phyloP scores from a whole-genome alignment of 2,329 filamentous ascomycete genomes.

The Curvularia sp. region DNA sequence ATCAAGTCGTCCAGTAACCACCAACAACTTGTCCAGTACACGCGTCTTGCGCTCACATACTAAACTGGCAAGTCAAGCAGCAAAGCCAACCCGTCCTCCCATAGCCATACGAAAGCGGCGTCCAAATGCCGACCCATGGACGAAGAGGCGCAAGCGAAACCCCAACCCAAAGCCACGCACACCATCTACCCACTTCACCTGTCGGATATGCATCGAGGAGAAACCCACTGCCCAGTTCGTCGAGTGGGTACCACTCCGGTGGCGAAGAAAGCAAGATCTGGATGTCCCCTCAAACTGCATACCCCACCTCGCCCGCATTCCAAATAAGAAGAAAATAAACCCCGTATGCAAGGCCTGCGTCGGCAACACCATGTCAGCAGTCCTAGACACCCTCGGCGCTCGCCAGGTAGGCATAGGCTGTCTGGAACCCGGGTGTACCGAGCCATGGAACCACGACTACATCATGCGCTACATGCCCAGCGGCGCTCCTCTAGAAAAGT shows the following conservation, averaged over 20 bases:
- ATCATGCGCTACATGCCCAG: constrained; percentile 32
- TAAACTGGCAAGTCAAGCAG: constrained; percentile 2
- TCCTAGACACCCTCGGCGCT: constrained; percentile 32
- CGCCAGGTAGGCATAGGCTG: constrained; percentile 30
- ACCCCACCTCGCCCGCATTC: constrained; percentile 31
- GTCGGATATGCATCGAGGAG: constrained; percentile 34
- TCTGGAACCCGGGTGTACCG: constrained; percentile 31
- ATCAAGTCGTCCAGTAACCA: neutral
- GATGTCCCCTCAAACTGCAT: constrained; percentile 34
- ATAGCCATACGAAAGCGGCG: constrained; percentile 16
- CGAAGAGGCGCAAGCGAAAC: constrained; percentile 29
- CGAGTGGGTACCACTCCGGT: constrained; percentile 22
- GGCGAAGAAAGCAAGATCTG: neutral
- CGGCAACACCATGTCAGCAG: constrained; percentile 29
- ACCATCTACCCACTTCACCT: constrained; percentile 32
- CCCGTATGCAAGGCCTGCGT: constrained; percentile 42
- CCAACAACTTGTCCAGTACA: neutral
- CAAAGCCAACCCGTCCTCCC: neutral
- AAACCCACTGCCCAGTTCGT: constrained; percentile 26
- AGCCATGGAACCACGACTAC: constrained; percentile 27
- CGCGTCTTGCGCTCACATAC: constrained; percentile 28
- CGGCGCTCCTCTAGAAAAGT: constrained; percentile 26
- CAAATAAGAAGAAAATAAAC: constrained; percentile 25
- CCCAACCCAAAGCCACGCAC: constrained; percentile 18
- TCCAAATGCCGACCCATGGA: constrained; percentile 27